Conservation (phyloP, 2,329 filamentous ascomycete species). For the Diplodia intermedia region DNA sequence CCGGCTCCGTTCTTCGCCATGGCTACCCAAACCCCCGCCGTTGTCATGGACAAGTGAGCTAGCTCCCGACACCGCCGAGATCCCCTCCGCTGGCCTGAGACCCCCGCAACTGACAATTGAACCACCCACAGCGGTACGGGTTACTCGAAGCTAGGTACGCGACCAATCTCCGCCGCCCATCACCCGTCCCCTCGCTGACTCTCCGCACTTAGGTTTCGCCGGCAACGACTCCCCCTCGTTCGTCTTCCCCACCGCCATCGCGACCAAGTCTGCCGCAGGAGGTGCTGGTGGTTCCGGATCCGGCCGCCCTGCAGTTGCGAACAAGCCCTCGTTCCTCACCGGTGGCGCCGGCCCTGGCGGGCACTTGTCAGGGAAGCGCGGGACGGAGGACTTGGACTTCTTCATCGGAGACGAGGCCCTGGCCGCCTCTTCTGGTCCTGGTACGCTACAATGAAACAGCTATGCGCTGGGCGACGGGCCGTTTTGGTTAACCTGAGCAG, state of each 20-base stretch:
- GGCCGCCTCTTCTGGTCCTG: conserved; percentile 80
- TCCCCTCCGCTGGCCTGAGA: conserved; percentile 28
- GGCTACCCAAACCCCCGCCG: conserved; percentile 98
- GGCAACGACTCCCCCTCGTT: conserved; percentile 99
- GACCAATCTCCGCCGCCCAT: not conserved
- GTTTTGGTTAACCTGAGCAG: conserved; percentile 51
- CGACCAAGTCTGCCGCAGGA: conserved; percentile 80
- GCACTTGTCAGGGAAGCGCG: conserved; percentile 88
- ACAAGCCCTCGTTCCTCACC: conserved; percentile 94
- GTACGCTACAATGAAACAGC: conserved; percentile 52
- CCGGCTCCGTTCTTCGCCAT: conserved; percentile 60
- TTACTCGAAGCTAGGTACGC: conserved; percentile 95
- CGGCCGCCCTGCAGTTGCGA: conserved; percentile 86
- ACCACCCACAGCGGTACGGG: conserved; percentile 82
- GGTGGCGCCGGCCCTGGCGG: conserved; percentile 84
- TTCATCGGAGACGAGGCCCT: conserved; percentile 98
- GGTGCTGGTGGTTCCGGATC: conserved; percentile 79
- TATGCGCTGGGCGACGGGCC: not conserved
- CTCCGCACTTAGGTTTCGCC: conserved; percentile 76
- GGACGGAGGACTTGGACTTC: conserved; percentile 97
- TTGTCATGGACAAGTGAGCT: conserved; percentile 99
- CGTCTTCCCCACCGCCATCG: conserved; percentile 98
- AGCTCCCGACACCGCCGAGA: conserved; percentile 32
- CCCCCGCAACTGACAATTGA: conserved; percentile 48
- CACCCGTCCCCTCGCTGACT: conserved; percentile 46